phyloP scores from a whole-genome alignment of 2,329 filamentous ascomycete genomes.

The Torrubiella hemipterigena region DNA sequence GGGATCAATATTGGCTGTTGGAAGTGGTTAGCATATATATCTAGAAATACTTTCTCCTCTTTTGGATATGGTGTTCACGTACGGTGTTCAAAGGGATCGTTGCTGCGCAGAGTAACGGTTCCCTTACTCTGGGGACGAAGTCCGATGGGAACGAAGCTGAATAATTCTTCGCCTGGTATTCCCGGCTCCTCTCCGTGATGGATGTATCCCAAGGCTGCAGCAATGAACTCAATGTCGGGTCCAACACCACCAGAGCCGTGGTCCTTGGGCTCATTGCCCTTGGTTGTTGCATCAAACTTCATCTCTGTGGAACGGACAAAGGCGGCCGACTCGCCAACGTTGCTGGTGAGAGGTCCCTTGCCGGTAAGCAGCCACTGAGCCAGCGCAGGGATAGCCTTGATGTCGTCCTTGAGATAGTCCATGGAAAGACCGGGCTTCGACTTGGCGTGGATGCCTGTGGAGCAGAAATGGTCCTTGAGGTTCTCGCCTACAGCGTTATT shows the following conservation, averaged over 20 bases:
- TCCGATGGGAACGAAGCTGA: constrained; percentile 6
- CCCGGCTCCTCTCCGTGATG: constrained; percentile 10
- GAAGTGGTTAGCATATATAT: not conserved
- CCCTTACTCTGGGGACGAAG: constrained; percentile 9
- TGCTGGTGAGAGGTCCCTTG: constrained; percentile 9
- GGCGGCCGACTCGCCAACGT: constrained; percentile 8
- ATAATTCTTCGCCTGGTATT: constrained; percentile 3
- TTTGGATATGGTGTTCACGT: constrained; percentile 3
- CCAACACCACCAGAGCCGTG: constrained; percentile 8
- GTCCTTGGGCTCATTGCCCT: constrained; percentile 7
- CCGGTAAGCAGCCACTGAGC: constrained; percentile 9
- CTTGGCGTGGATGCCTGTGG: constrained; percentile 7
- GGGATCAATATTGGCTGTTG: constrained; percentile 10
- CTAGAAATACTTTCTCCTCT: not conserved
- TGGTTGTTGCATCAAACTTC: constrained; percentile 1
- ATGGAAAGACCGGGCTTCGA: constrained; percentile 7
- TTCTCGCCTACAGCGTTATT: constrained; percentile 52
- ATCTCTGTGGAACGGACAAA: constrained; percentile 10
- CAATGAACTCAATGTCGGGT: constrained; percentile 9
- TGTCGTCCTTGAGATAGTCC: constrained; percentile 7
- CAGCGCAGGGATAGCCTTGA: constrained; percentile 9
- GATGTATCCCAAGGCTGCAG: constrained; percentile 8
- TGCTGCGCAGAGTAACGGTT: constrained; percentile 8
- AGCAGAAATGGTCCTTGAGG: constrained; percentile 14
- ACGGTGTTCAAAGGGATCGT: constrained; percentile 10